Base-by-base conservation (phyloP, 441 rosid species). In the Syzygium syzygioides region DNA sequence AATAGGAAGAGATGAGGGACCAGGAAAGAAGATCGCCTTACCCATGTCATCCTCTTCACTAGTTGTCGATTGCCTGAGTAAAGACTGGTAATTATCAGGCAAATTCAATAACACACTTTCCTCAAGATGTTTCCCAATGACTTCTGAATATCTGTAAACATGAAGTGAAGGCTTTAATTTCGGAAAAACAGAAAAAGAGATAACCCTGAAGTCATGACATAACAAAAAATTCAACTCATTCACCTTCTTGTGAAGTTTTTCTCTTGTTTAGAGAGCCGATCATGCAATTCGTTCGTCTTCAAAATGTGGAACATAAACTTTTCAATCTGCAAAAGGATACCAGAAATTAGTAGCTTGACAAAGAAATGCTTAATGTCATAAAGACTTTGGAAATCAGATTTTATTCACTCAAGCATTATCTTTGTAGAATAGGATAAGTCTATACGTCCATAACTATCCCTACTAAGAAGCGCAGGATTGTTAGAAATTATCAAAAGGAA, bases 11-110 rank as follows among this genome's bases (percentile, higher is more conserved):
- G 28, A 88, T 6, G 15, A 26, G n/a, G 41, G 30, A 60, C 25
- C 55, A 66, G 4, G 26, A 83, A 87, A 56, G 86, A 64, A 79
- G 52, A 60, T 54, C 4, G 30, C 85, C 7, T 90, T 94, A 96
- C 98, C 97, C 99, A 96, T 96, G 90, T 95, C 99, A 90, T 96
- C 97, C 41, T 94, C 95, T 90, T 90, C 97, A 48, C 97, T 95
- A 85, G 95, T 95, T 55, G 94, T 87, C 14, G 98, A 98, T 85
- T 98, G 98, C 91, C 93, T 94, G 30, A 95, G 92, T 52, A 91
- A 89, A 7, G 96, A 95, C 84, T 90, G 98, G 90, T 98, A 97
- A 88, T 94, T 94, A 66, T 94, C 97, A 4, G 98, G 96, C 91
- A 98, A 92, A 90, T 94, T 96, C 23, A 95, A 92, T 52, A 98